phyloP scores from a whole-genome alignment of 2,329 filamentous ascomycete genomes.

The Trichophyton mentagrophytes region DNA sequence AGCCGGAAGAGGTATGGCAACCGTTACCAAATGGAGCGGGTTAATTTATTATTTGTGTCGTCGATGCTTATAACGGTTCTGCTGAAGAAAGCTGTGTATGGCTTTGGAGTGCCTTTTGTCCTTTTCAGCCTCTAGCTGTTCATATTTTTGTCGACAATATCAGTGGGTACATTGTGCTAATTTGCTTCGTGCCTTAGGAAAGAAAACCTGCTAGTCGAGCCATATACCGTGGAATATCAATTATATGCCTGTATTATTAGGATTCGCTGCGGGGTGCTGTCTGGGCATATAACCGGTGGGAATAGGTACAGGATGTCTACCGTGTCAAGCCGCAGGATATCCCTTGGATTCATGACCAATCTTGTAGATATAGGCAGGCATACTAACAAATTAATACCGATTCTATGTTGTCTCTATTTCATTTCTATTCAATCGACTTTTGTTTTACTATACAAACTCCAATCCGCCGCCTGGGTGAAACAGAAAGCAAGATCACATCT shows the following conservation, averaged over 20 bases:
- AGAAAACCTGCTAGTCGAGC: background rate
- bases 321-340: too few relatives aligned
- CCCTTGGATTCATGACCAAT: too few relatives aligned
- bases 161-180: background rate
- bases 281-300: too few relatives aligned
- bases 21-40: slow-evolving; percentile 8
- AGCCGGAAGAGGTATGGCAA: slow-evolving; percentile 37
- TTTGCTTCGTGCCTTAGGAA: background rate
- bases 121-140: background rate
- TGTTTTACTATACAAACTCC: background rate
- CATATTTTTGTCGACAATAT: background rate
- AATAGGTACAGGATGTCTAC: background rate
- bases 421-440: background rate
- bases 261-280: background rate
- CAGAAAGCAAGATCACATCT: background rate
- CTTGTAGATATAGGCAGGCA: too few relatives aligned
- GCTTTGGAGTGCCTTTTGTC: background rate
- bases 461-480: background rate
- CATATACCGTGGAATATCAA: background rate
- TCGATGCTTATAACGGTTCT: slow-evolving; percentile 38
- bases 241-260: background rate
- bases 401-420: background rate
- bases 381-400: too few relatives aligned
- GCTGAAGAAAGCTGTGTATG: slow-evolving; percentile 22
- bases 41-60: slow-evolving; percentile 20